phyloP scores from a whole-genome alignment of 208 protist species.

The Kentomonas sorsogonicus region DNA sequence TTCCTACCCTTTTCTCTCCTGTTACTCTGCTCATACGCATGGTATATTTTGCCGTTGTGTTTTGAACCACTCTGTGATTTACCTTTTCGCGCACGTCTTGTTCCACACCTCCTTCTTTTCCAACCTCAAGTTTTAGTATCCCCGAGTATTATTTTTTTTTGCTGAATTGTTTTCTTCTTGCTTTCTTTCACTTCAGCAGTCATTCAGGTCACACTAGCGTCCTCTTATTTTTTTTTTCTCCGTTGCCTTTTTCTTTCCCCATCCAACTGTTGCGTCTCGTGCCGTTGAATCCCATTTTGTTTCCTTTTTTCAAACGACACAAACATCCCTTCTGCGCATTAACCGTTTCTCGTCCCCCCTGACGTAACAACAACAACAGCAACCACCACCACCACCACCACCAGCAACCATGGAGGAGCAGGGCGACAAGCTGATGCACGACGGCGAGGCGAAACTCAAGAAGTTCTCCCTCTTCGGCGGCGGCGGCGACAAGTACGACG shows the following conservation, averaged over 20 bases:
- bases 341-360: not conserved
- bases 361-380: not conserved
- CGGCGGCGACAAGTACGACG: constrained; percentile 49
- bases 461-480: constrained; percentile 66
- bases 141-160: not conserved
- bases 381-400: not conserved
- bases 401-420: constrained; percentile 45
- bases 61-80: too few relatives aligned
- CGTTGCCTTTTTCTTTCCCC: not conserved
- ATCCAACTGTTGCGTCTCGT: too few relatives aligned
- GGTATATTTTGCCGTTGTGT: too few relatives aligned
- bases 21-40: too few relatives aligned
- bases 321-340: too few relatives aligned
- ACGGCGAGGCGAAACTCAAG: constrained; percentile 65
- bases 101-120: too few relatives aligned
- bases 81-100: too few relatives aligned
- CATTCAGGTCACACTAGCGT: not conserved
- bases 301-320: too few relatives aligned
- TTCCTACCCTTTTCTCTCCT: too few relatives aligned
- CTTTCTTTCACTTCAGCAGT: not conserved
- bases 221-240: not conserved
- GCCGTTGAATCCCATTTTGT: too few relatives aligned
- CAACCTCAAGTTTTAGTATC: too few relatives aligned
- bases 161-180: not conserved
- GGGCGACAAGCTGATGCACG: constrained; percentile 62